Evolutionary conservation across 2,329 filamentous ascomycete genomes (phyloP), one percentile per base, ranked within the genome.

Genomic region (Tetracladium maxilliforme): DNA sequence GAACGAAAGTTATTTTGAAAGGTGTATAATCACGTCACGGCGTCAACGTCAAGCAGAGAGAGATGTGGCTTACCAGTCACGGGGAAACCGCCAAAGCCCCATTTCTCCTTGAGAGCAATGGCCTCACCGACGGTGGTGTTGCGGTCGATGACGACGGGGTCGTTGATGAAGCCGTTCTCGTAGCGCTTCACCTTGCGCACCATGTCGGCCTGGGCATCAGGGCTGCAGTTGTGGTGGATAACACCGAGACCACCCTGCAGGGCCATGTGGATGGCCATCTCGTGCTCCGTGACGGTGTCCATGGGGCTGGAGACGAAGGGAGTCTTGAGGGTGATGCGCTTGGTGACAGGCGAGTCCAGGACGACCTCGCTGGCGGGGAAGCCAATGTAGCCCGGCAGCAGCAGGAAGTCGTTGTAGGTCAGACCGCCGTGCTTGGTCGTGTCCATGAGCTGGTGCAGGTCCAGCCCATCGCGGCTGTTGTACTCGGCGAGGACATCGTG

Each of bases 1-100:
- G 90, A 98, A 98, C 90, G 90, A 98, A 98, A 98, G 90, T 95
- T 95, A 94, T 79, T 70, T 61, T 59, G 57, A 62, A 68, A 64
- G 61, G 57, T 65, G 62, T 70, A 65, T 82, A 90, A 93, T 93
- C 81, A 84, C 62, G 55, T 48, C 41, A 57, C 58, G 48, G 44
- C 39, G 28, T 22, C 13, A 29, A 24, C 31, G 40, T 44, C 19
- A 34, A 35, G 30, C 31, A 30, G 33, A 31, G 23, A 29, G 28
- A 33, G 7, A 20, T 33, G 26, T 21, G 31, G 64, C 87, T 68
- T 64, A 98, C 92, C 90, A 57, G 90, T 98, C 31, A 98, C 87
- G 32, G 90, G 90, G 60, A 94, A 95, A 43, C 90, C 90, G 47
- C 92, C 90, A 47, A 98, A 98, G 16, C 90, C 87, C 82, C 90